Conservation (phyloP, 176 grass and related monocot species). For the Sorghum bicolor region Sorghum_bicolor_NCBIv3 NC_012872.2:1348001-1348500, state of each 20-base stretch:
- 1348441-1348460: constrained; percentile 57
- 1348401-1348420: constrained; percentile 53
- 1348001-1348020: constrained; percentile 72
- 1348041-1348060: constrained; percentile 81
- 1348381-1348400: constrained; percentile 78
- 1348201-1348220: constrained; percentile 66
- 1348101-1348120: constrained; percentile 40
- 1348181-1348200: constrained; percentile 93
- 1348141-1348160: background rate
- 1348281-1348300: constrained; percentile 78
- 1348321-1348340: constrained; percentile 63
- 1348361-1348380: constrained; percentile 74
- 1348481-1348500: constrained; percentile 55
- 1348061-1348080: constrained; percentile 80
- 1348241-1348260: constrained; percentile 58
- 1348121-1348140: background rate
- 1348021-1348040: constrained; percentile 73
- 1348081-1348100: constrained; percentile 71
- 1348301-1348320: constrained; percentile 69
- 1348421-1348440: constrained; percentile 27
- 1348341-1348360: constrained; percentile 94
- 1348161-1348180: constrained; percentile 20
- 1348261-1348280: constrained; percentile 80
- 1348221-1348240: constrained; percentile 47
- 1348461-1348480: constrained; percentile 39